phyloP scores from a whole-genome alignment of 2,329 filamentous ascomycete species.

The Cladosporium sp. region DNA sequence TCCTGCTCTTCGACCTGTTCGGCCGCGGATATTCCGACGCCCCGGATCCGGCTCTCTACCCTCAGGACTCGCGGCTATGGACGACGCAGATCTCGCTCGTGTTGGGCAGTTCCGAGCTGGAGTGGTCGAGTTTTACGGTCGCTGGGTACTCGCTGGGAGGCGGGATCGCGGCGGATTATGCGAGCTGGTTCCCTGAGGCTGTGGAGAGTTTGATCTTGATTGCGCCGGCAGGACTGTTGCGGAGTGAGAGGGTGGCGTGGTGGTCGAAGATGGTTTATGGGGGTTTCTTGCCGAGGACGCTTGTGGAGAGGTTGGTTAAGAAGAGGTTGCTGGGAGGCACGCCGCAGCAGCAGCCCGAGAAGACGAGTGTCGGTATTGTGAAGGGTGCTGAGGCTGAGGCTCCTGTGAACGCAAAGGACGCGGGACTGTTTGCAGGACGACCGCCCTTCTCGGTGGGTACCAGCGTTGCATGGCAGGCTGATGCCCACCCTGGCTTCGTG shows the following conservation, averaged over 20 bases:
- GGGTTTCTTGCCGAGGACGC: slow-evolving; percentile 55
- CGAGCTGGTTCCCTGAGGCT: slow-evolving; percentile 67
- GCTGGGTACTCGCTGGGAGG: slow-evolving; percentile 82
- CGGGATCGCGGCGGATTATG: slow-evolving; percentile 70
- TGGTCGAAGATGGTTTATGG: slow-evolving; percentile 66
- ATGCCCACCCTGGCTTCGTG: slow-evolving; percentile 67
- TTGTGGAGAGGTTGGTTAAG: slow-evolving; percentile 15
- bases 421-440: slow-evolving; percentile 34
- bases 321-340: slow-evolving; percentile 7
- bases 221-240: slow-evolving; percentile 76
- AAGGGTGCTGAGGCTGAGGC: slow-evolving; percentile 30
- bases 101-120: slow-evolving; percentile 67
- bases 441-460: slow-evolving; percentile 48
- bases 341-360: slow-evolving; percentile 15
- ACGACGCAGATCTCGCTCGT: slow-evolving; percentile 70
- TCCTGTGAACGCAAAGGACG: slow-evolving; percentile 27
- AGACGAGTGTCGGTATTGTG: slow-evolving; percentile 4
- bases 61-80: slow-evolving; percentile 74
- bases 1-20: slow-evolving; percentile 78
- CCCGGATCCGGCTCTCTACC: slow-evolving; percentile 66
- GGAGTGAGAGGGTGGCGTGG: slow-evolving; percentile 62
- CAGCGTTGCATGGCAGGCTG: slow-evolving; percentile 70
- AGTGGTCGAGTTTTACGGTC: slow-evolving; percentile 71
- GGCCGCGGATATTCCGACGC: slow-evolving; percentile 77
- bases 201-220: slow-evolving; percentile 73